A percentile compares a stretch with the other conserved stretches of the same genome.
Conservation (phyloP, 1,139 yeast genomes). For the Debaryomyces nepalensis region DNA sequence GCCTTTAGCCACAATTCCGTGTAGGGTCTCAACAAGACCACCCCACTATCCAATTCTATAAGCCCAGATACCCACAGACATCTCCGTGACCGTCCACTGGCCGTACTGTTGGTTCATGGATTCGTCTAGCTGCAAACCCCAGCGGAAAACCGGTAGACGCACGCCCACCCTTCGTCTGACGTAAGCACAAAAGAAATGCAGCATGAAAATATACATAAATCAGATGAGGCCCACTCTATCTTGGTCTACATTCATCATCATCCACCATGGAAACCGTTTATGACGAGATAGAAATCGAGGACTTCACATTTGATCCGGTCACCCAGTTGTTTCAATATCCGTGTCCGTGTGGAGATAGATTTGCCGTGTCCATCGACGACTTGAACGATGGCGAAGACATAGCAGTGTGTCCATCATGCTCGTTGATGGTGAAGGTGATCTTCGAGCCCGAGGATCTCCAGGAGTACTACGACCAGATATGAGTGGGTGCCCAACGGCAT, state of each 20-base stretch:
- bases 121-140: too few relatives aligned
- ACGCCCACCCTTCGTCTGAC: too few relatives aligned
- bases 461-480: constrained; percentile 34
- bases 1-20: too few relatives aligned
- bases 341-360: constrained; percentile 97
- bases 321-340: constrained; percentile 89
- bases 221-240: too few relatives aligned
- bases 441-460: constrained; percentile 64
- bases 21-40: too few relatives aligned
- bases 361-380: constrained; percentile 86
- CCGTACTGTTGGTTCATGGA: too few relatives aligned
- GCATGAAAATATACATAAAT: too few relatives aligned
- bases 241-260: neutral
- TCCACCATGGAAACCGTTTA: constrained; percentile 61
- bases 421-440: constrained; percentile 88
- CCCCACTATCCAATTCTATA: too few relatives aligned
- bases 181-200: neutral
- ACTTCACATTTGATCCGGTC: constrained; percentile 84
- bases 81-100: too few relatives aligned
- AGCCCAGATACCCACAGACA: too few relatives aligned
- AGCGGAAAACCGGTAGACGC: too few relatives aligned
- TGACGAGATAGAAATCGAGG: constrained; percentile 97
- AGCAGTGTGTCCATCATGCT: constrained; percentile 97
- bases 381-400: constrained; percentile 88
- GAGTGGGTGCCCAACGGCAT: too few relatives aligned